phyloP scores from a whole-genome alignment of 345 rosid genomes.

The Aquilaria sinensis region DNA sequence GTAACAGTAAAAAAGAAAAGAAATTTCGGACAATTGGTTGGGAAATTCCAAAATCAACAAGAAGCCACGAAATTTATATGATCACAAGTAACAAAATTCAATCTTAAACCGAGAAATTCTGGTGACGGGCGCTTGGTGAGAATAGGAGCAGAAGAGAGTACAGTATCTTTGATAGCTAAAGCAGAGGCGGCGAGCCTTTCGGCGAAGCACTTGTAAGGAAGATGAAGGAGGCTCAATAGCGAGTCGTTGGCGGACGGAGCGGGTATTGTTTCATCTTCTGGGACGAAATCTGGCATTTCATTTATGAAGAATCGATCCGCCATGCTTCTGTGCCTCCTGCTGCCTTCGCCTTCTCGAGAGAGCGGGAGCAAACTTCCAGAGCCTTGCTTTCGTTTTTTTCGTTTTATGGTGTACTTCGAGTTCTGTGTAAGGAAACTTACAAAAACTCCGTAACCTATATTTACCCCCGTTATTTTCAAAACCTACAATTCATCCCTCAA shows the following conservation, averaged over 20 bases:
- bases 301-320: conserved; percentile 40
- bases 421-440: too few species aligned
- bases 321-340: conserved; percentile 5
- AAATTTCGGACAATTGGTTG: neutral
- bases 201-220: conserved; percentile 33
- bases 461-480: too few species aligned
- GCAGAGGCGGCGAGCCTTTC: conserved; percentile 34
- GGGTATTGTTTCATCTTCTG: conserved; percentile 12
- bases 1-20: neutral
- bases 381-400: too few species aligned
- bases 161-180: conserved; percentile 35
- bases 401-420: too few species aligned
- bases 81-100: neutral
- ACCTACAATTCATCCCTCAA: too few species aligned
- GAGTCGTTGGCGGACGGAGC: conserved; percentile 16
- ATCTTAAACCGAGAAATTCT: neutral
- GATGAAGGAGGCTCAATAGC: conserved; percentile 28
- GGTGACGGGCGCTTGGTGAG: neutral
- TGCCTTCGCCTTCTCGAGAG: neutral
- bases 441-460: too few species aligned
- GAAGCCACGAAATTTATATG: neutral
- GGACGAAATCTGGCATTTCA: conserved; percentile 21
- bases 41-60: conserved; percentile 1
- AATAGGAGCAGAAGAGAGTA: conserved; percentile 6
- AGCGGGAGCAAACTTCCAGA: too few species aligned